Percentiles rank a stretch among this genome's conserved stretches.
Conservation (phyloP, 257 asterid genomes). For the Capsicum baccatum region DNA sequence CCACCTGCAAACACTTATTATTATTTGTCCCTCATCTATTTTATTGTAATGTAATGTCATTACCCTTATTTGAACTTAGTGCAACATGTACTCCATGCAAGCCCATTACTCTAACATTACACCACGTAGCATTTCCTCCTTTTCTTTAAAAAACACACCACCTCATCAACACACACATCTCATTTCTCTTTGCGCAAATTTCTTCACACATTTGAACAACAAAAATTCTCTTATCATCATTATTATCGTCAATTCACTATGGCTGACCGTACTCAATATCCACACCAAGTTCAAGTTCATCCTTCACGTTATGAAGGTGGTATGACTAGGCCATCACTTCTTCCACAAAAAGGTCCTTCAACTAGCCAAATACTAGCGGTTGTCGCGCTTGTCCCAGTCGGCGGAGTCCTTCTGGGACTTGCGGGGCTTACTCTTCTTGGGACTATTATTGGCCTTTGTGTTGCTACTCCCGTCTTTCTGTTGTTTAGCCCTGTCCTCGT, state of each 20-base stretch:
- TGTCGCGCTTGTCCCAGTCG: constrained; percentile 31
- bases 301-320: constrained; percentile 26
- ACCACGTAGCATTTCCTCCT: constrained; percentile 25
- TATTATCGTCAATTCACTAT: neutral
- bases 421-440: constrained; percentile 34
- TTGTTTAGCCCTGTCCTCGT: constrained; percentile 40
- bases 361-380: constrained; percentile 19
- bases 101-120: neutral
- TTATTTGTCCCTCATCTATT: neutral
- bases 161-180: neutral
- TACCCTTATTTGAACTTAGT: neutral
- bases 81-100: constrained; percentile 37
- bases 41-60: neutral
- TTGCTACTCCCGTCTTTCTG: constrained; percentile 32
- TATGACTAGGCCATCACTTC: neutral
- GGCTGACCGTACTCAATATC: neutral
- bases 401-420: constrained; percentile 24
- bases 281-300: constrained; percentile 33
- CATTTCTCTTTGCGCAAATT: neutral
- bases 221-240: neutral
- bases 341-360: constrained; percentile 25
- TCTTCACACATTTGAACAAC: neutral
- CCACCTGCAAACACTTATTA: neutral
- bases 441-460: constrained; percentile 26
- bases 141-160: constrained; percentile 17